phyloP scores from a whole-genome alignment of 352 stramenopile genomes.

The Peronospora destructor region DNA sequence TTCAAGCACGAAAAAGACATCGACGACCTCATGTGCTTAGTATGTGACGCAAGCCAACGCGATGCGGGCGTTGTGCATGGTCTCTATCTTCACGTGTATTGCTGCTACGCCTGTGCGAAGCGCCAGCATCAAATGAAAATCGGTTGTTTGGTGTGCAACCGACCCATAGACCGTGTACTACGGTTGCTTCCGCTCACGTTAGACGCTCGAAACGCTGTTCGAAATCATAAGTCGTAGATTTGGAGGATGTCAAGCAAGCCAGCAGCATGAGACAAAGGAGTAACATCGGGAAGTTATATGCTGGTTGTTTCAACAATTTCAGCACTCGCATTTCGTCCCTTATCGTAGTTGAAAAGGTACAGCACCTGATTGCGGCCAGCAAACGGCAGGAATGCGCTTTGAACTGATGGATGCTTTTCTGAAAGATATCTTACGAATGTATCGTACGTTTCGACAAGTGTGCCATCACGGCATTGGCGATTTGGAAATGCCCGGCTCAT shows the following conservation, averaged over 20 bases:
- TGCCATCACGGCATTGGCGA: slow-evolving; percentile 49
- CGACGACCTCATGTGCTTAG: slow-evolving; percentile 62
- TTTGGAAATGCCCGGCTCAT: slow-evolving; percentile 91
- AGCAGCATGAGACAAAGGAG: background rate
- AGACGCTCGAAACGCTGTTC: slow-evolving; percentile 38
- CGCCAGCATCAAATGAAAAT: slow-evolving; percentile 40
- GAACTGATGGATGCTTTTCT: slow-evolving; percentile 68
- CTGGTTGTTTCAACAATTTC: background rate
- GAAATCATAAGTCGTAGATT: slow-evolving; percentile 19
- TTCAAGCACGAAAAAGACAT: slow-evolving; percentile 30
- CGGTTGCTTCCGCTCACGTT: slow-evolving; percentile 64
- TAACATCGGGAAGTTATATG: slow-evolving; percentile 4
- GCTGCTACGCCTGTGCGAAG: slow-evolving; percentile 75
- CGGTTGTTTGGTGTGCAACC: slow-evolving; percentile 67
- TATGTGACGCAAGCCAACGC: slow-evolving; percentile 52
- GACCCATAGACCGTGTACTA: slow-evolving; percentile 72
- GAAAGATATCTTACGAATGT: slow-evolving; percentile 76
- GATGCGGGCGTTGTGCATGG: slow-evolving; percentile 67
- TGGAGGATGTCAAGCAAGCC: background rate
- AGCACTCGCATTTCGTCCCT: slow-evolving; percentile 4
- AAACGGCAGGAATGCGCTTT: slow-evolving; percentile 64
- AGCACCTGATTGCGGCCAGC: slow-evolving; percentile 81
- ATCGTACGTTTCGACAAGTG: slow-evolving; percentile 70
- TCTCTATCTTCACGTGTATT: slow-evolving; percentile 78
- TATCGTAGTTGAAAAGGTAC: slow-evolving; percentile 60